A percentile compares a stretch with the other conserved stretches of the same genome.
Evolutionary conservation across 2,329 filamentous ascomycete species (phyloP).

Genomic region (Sporothrix protearum): DNA sequence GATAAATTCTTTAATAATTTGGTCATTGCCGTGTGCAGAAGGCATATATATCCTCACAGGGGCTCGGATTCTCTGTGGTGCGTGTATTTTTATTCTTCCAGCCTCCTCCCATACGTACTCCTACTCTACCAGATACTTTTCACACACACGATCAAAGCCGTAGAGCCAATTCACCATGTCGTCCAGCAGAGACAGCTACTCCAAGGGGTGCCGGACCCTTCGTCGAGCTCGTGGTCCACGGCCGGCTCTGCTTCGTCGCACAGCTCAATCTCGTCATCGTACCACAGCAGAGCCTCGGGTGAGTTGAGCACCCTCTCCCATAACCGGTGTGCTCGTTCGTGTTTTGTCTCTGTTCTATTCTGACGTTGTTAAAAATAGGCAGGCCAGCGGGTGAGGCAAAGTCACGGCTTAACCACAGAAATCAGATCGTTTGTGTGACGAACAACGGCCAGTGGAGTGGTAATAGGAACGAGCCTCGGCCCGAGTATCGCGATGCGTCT

Average conservation of each 20-base stretch:
- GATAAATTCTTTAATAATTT: too few species aligned
- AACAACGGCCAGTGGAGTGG: slow-evolving; percentile 23
- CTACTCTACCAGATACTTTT: background rate
- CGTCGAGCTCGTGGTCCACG: background rate
- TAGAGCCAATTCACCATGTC: background rate
- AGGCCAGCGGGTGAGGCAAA: background rate
- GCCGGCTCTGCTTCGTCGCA: background rate
- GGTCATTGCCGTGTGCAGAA: background rate
- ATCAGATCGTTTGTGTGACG: slow-evolving; percentile 21
- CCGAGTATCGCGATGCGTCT: slow-evolving; percentile 24
- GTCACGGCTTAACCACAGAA: slow-evolving; percentile 21
- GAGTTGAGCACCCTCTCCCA: background rate
- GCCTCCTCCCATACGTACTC: too few species aligned
- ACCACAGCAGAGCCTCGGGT: background rate
- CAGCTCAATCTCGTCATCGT: background rate
- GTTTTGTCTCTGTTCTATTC: background rate
- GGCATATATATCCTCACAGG: background rate
- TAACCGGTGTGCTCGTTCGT: background rate
- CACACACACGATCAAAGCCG: background rate
- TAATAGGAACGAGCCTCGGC: slow-evolving; percentile 18
- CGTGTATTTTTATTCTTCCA: too few species aligned
- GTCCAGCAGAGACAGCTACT: background rate
- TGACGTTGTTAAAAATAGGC: background rate
- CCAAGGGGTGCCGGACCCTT: background rate
- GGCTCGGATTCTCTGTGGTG: background rate